Base-by-base conservation (phyloP, 1,284 basidiomycete genomes). In the Takashimella tepidaria region DNA sequence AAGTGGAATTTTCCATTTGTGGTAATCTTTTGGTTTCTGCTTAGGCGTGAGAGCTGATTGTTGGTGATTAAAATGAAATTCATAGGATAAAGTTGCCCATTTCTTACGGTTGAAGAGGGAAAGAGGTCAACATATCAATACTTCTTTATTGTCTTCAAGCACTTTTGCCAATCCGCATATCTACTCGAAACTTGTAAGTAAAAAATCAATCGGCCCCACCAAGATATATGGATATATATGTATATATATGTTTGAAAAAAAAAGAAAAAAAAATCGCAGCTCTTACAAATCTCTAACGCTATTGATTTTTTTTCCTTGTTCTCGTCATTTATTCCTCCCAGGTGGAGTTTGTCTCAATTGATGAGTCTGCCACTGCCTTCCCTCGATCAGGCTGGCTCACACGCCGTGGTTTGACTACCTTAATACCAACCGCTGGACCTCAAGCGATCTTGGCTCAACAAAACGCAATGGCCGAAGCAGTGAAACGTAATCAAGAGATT, bases 101-200 rank as follows among this genome's bases (percentile, higher is more conserved):
- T 98, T 88, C 66, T 82, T 84, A 55, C 70, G 77, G 4, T 81
- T 92, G 53, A 95, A 91, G 72, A 77, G 85, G 58, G 80, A 83
- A 53, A 83, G 87, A n/a, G 78, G 76, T 0, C 85, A 85, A 59
- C 92, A 96, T 69, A 97, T 96, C 78, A 98, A 98, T 72, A 89
- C 92, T 69, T 88, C 88, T 0, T 82, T 98, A 31, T 87, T 93
- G 83, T 81, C 84, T 6, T 91, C 88, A 60, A 85, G 89, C 23
- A 84, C 89, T 0, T 98, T 97, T 75, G 85, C 90, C 24, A 98
- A 98, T 67, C 95, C 95, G 0, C 89, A 96, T 69, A 83, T 98
- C 11, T 95, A 95, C 72, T 80, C 88, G 3, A 90, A 92, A 63
- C 83, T 98, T 1, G 74, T 71, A 40, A 49, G 69, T 62, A 4